Evolutionary conservation across 129 eudicot genomes (phyloP), one percentile per base, ranked within the genome.

Genomic region (Helianthus tuberosus): DNA sequence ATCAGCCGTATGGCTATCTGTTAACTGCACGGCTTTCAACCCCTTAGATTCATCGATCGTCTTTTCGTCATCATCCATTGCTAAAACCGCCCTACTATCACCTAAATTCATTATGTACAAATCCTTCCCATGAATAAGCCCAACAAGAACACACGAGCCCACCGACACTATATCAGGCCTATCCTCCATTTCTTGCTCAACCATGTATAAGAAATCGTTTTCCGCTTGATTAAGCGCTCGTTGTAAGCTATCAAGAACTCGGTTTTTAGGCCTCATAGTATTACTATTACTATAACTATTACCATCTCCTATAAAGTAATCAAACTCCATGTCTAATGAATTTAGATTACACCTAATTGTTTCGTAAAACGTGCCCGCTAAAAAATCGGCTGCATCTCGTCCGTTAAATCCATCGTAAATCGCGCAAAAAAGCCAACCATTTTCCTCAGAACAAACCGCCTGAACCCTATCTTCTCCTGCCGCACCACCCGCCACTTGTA

Each of bases 401-500:
- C 98, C 98, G 16, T 93, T 93, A 69, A 93, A 93, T 6, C 98
- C 98, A 69, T 93, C 98, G 75, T 86, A 93, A 51, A 93, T 86
- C 1, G 83, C 91, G 74, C 98, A 93, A 66, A 93, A 93, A 6
- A 93, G 83, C 93, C 93, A 93, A 17, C 96, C 93, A 41, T 93
- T 91, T 58, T 93, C 98, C 81, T 93, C 98, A 9, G 98, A 93
- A 79, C 98, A 93, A 76, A 93, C 96, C 6, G 97, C 89, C 69
- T 88, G 98, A 68, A 93, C 97, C 59, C 98, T 78, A 75, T 93
- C 98, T 82, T 93, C 98, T 39, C 98, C 98, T 8, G 98, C 98
- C 8, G 98, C 97, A 11, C 98, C 98, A 50, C 98, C 98, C 1
- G 98, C 98, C 57, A 93, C 94, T 88, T 93, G 91, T 15, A 93